Base-by-base conservation (phyloP, 1,284 basidiomycete genomes). In the Quambalaria eucalypti region DNA sequence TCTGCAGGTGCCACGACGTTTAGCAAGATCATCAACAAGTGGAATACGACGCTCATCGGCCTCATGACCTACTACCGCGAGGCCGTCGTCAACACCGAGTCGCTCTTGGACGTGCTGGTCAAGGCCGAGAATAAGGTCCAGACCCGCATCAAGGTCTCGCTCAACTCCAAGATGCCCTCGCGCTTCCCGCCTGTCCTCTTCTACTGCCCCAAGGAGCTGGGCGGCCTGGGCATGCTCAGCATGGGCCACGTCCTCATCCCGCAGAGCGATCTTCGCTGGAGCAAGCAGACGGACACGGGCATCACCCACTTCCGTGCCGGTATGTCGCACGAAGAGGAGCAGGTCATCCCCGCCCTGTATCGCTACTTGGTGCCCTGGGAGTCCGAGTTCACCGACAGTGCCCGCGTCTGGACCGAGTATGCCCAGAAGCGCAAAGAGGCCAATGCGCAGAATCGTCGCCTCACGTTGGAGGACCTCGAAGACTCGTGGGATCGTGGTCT, bases 351-450 rank as follows among this genome's bases (percentile, higher is more conserved):
- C 33, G 97, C 96, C 77, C 77, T 98, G 78, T 98, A 96, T 79
- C 89, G 93, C 55, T 98, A 98, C 78, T 83, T 98, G 23, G 90
- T 96, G 73, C 93, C 93, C 28, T 98, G 95, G 95, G 91, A 97
- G 76, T 89, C 93, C 1, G 95, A 99, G 77, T 98, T 99, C 80
- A 78, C 95, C 62, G 95, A 99, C 76, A 95, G 90, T 4, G 91
- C 91, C 38, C 89, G 95, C 62, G 95, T 98, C 28, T 99, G 95
- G 95, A 90, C 88, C 2, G 95, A 99, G 78, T 98, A 99, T 76
- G 95, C 95, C 0, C 89, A 96, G 88, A 99, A 98, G 82, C 82
- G 95, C 64, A 97, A 97, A 78, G 95, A 99, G 76, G 95, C 93
- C 21, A 93, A 91, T 62, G 91, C 93, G 2, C 90, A 96, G 76